A percentile compares a stretch with the other conserved stretches of the same genome.
Conservation (phyloP, 192 early-diverging fungal genomes). For the Backusella sp. region DNA sequence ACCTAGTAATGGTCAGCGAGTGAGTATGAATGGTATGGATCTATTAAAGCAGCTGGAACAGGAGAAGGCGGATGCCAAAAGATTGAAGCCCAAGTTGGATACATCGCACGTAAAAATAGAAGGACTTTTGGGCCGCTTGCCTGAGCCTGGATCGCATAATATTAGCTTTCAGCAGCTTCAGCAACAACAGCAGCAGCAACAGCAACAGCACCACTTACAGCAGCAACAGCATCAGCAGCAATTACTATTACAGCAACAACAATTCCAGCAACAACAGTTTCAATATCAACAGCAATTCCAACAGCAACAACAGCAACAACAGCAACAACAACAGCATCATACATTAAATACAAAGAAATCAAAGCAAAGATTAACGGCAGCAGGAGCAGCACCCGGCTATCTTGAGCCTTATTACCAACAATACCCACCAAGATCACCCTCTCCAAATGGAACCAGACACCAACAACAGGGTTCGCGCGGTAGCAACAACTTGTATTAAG, state of each 20-base stretch:
- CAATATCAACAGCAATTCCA: not conserved
- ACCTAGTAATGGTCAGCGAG: not conserved
- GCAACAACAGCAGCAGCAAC: slow-evolving; percentile 8
- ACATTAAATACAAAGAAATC: not conserved
- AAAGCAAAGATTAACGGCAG: not conserved
- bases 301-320: not conserved
- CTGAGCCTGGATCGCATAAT: slow-evolving; percentile 29
- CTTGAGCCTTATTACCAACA: not conserved
- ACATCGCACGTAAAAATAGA: slow-evolving; percentile 22
- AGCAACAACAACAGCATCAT: not conserved
- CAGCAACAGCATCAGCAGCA: not conserved
- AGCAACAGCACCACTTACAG: not conserved
- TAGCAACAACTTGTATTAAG: not conserved
- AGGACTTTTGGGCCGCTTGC: slow-evolving; percentile 21
- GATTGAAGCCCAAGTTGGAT: slow-evolving; percentile 21
- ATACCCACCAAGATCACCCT: not conserved
- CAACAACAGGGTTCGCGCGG: not conserved
- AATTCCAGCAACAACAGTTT: not conserved
- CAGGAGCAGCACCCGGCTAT: not conserved
- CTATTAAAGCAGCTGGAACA: slow-evolving; percentile 25
- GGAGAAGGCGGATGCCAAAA: slow-evolving; percentile 16
- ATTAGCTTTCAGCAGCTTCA: slow-evolving; percentile 31
- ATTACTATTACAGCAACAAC: slow-evolving; percentile 2
- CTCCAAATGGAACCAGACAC: not conserved
- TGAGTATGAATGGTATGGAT: slow-evolving; percentile 32